Conservation (phyloP, 805 yeast species). For the Candida xiaguanensis region DNA sequence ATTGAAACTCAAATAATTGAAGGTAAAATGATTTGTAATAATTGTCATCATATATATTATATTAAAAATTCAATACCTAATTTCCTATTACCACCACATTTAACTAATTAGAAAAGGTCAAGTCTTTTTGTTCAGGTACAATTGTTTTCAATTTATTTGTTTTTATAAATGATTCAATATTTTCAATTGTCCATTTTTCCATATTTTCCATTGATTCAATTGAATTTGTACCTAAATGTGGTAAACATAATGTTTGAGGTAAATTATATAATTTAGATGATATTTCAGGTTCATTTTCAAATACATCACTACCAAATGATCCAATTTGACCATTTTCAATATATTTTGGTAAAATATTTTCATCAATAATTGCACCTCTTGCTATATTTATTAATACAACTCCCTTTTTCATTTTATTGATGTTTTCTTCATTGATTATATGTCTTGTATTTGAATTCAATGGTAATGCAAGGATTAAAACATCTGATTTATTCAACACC, state of each 20-base stretch:
- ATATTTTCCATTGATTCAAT: constrained; percentile 69
- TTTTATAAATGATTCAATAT: constrained; percentile 53
- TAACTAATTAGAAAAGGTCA: constrained; percentile 30
- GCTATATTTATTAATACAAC: constrained; percentile 81
- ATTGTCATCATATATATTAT: constrained; percentile 83
- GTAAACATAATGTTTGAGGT: constrained; percentile 71
- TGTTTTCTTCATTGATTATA: constrained; percentile 55
- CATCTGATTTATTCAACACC: constrained; percentile 58
- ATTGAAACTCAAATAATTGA: constrained; percentile 83
- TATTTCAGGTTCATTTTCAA: constrained; percentile 70
- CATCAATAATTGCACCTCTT: constrained; percentile 80
- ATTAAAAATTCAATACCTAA: constrained; percentile 94
- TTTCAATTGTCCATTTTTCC: constrained; percentile 76
- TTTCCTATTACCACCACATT: constrained; percentile 89
- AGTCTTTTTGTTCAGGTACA: constrained; percentile 71
- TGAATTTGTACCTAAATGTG: constrained; percentile 86
- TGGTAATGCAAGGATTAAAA: constrained; percentile 74
- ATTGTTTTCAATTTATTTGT: constrained; percentile 68
- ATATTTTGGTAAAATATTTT: constrained; percentile 50
- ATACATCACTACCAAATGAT: constrained; percentile 70
- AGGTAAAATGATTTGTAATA: constrained; percentile 85
- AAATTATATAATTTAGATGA: constrained; percentile 55
- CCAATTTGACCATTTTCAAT: constrained; percentile 64
- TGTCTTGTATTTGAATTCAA: constrained; percentile 72
- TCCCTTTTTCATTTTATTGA: constrained; percentile 72